phyloP scores from a whole-genome alignment of 2,329 filamentous ascomycete species.

The Acephala macrosclerotiorum region DNA sequence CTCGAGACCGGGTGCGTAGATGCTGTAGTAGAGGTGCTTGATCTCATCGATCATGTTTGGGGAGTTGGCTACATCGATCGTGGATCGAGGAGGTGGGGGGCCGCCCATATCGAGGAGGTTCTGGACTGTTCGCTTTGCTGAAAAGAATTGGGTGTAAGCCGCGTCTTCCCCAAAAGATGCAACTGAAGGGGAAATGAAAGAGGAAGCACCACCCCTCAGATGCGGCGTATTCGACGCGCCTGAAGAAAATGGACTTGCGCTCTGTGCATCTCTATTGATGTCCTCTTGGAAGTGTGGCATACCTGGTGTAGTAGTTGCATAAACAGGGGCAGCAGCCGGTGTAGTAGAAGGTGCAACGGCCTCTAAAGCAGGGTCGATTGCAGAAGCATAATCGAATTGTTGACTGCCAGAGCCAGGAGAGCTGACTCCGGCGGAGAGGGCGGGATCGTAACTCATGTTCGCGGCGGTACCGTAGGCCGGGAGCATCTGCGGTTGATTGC shows the following conservation, averaged over 20 bases:
- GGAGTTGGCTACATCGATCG: conserved; percentile 52
- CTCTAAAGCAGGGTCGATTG: conserved; percentile 73
- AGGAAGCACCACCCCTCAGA: conserved; percentile 59
- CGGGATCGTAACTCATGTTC: conserved; percentile 42
- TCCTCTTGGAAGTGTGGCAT: conserved; percentile 40
- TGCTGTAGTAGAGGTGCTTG: conserved; percentile 74
- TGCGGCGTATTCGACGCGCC: conserved; percentile 50
- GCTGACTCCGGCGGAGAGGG: conserved; percentile 50
- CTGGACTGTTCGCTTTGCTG: conserved; percentile 74
- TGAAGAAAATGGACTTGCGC: conserved; percentile 45
- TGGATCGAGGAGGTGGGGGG: conserved; percentile 63
- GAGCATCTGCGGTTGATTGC: conserved; percentile 53
- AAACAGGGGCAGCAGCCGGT: conserved; percentile 27
- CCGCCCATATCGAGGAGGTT: conserved; percentile 73
- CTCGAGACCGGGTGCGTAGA: conserved; percentile 78
- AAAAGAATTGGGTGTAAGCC: conserved; percentile 53
- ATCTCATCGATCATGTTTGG: conserved; percentile 68
- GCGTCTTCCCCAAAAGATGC: conserved; percentile 43
- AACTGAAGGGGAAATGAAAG: conserved; percentile 44
- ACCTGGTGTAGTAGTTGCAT: conserved; percentile 40
- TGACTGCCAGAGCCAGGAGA: conserved; percentile 53
- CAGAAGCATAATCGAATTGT: conserved; percentile 62
- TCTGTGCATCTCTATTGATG: conserved; percentile 44
- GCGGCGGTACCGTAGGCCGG: conserved; percentile 48
- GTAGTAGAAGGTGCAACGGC: conserved; percentile 46